Evolutionary conservation across 108 stramenopile genomes (phyloP), one percentile per base, ranked within the genome.

Genomic region (Cylindrotheca closterium): DNA sequence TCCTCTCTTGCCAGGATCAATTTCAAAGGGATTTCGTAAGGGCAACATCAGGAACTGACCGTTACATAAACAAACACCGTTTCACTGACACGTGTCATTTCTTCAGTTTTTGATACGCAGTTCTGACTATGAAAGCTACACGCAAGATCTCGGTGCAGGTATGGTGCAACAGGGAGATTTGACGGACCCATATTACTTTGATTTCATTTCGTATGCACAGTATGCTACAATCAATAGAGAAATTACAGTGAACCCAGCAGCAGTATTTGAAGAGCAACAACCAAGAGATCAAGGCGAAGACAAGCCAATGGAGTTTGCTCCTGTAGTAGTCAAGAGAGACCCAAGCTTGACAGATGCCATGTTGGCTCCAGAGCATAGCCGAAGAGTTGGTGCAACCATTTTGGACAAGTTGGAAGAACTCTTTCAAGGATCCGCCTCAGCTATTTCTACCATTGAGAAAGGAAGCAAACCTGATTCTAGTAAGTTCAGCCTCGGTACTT

Each of bases 161-260:
- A 60, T 81, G 29, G 84, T 88, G 49, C 66, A 78, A 45, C 87
- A 95, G 58, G 94, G 94, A 4, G 88, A 90, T 46, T 54, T 95
- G 32, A 75, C 87, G 0, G 86, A 95, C 73, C 91, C 94, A 0
- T 82, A 83, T 51, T 95, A 95, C 73, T 95, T 95, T 79, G 94
- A 95, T 74, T 92, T 89, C 60, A 92, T 95, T 47, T 86, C 84
- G 0, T 92, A 85, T 78, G 89, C 91, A 22, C 94, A 95, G 67
- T 91, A 92, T 58, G 49, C 70, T 4, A 86, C 91, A 17, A 92
- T 95, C 23, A 62, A 57, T 33, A 57, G 92, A 60, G 88, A 88
- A 62, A 72, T 93, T 0, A 67, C 68, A 4, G 30, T 73, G 25
- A 63, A 85, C 61, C 92, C 92, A 4, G 60, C 70, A 15, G 48